These are phyloP conservation scores for Angophora floribunda DNA, from an alignment of 345 rosid species.

Conservation along the genomic window DNA sequence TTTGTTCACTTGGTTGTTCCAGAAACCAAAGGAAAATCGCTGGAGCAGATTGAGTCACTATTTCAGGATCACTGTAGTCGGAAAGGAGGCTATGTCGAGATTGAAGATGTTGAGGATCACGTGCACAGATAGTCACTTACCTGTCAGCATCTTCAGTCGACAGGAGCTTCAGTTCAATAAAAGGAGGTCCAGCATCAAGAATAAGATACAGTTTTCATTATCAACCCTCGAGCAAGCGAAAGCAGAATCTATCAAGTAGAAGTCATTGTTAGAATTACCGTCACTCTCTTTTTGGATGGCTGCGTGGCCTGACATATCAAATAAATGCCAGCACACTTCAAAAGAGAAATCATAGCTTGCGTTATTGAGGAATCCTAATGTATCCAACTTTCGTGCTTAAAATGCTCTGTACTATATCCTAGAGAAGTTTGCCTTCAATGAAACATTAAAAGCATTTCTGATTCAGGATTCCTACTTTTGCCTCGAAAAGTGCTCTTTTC, in stretches of 20 bases:
- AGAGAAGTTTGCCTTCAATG: not conserved
- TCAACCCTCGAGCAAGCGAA: not conserved
- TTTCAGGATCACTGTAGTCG: conserved; percentile 6
- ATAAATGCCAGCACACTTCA: not conserved
- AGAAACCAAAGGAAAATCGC: conserved; percentile 61
- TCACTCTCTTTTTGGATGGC: not conserved
- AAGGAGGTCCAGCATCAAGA: not conserved
- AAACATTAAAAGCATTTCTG: not conserved
- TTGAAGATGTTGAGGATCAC: not conserved
- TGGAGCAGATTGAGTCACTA: conserved; percentile 51
- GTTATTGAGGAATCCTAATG: not conserved
- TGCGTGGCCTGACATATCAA: not conserved
- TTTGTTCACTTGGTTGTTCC: conserved; percentile 47
- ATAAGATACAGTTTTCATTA: not conserved
- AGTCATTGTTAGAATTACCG: not conserved
- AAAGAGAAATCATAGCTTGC: not conserved
- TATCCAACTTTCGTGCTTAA: not conserved
- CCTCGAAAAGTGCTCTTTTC: not conserved
- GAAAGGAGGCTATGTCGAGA: not conserved
- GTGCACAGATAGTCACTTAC: not conserved
- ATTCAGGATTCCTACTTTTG: not conserved
- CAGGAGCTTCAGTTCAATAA: not conserved
- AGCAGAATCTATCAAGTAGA: not conserved
- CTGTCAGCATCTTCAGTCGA: not conserved
- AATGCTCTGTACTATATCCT: not conserved